Conservation (phyloP, 2,329 filamentous ascomycete genomes). For the Penicillium freii region DNA sequence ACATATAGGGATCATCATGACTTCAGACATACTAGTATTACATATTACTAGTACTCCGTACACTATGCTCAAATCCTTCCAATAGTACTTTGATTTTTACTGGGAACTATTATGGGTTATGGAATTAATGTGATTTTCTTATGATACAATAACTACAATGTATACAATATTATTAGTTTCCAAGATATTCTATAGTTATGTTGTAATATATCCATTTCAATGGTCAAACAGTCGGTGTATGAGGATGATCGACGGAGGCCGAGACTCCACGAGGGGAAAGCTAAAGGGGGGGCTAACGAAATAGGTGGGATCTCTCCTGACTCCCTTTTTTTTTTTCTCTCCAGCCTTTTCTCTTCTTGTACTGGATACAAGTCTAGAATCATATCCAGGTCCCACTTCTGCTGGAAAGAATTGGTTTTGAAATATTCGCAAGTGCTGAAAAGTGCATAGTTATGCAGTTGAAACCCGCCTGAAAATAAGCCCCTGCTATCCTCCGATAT, state of each 20-base stretch:
- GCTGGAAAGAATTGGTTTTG: neutral
- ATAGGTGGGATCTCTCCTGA: conserved; percentile 20
- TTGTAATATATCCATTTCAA: conserved; percentile 5
- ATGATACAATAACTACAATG: too few species aligned
- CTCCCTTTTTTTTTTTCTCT: conserved; percentile 20
- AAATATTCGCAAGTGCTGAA: neutral
- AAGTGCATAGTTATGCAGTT: neutral
- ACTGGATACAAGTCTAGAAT: conserved; percentile 5
- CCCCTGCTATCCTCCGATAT: conserved; percentile 1
- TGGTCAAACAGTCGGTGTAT: conserved; percentile 27
- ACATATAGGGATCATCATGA: neutral
- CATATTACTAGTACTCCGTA: neutral
- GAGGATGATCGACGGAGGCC: conserved; percentile 28
- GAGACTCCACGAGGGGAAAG: conserved; percentile 23
- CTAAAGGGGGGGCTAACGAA: conserved; percentile 23
- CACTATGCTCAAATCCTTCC: neutral
- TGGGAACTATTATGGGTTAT: too few species aligned
- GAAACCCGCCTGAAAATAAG: neutral
- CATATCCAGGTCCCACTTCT: conserved; percentile 6
- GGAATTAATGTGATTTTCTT: too few species aligned
- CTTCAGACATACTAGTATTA: neutral
- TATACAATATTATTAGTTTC: too few species aligned
- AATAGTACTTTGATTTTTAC: neutral
- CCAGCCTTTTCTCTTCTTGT: conserved; percentile 10
- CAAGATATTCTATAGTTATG: too few species aligned